A percentile compares a stretch with the other conserved stretches of the same genome.
Conservation (phyloP, 2,329 filamentous ascomycete genomes). For the Trichoderma koningii region DNA sequence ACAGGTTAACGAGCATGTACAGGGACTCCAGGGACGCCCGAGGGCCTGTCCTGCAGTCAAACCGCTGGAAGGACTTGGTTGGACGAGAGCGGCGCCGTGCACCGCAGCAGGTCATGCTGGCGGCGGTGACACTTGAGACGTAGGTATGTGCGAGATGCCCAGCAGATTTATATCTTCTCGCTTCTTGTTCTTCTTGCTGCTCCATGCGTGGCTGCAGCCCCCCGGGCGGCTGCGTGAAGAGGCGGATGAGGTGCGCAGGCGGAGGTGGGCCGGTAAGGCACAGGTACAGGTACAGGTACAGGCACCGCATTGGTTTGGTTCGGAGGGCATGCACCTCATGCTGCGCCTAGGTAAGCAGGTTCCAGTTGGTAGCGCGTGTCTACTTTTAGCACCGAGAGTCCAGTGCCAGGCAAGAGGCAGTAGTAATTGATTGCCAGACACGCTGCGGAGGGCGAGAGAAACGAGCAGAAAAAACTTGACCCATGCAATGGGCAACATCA, state of each 20-base stretch:
- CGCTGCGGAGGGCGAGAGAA: no score
- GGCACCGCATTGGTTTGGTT: neutral
- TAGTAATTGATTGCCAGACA: slow-evolving; percentile 4
- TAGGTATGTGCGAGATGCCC: no score
- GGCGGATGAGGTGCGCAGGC: slow-evolving; percentile 4
- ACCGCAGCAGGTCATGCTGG: neutral
- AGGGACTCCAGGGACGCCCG: slow-evolving; percentile 10
- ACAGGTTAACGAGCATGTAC: neutral
- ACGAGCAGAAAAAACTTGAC: neutral
- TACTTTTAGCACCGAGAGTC: slow-evolving; percentile 16
- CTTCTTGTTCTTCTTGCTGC: neutral
- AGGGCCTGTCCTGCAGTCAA: slow-evolving; percentile 8
- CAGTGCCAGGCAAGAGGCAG: neutral
- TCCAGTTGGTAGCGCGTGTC: neutral
- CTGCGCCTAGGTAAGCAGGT: no score
- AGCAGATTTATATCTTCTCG: neutral
- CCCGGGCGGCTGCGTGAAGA: slow-evolving; percentile 18
- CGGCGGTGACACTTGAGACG: neutral
- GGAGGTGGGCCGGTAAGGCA: neutral
- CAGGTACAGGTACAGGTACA: neutral
- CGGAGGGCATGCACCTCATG: no score
- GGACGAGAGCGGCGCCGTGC: slow-evolving; percentile 7
- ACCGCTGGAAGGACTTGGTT: slow-evolving; percentile 5
- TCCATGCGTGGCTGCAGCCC: neutral
- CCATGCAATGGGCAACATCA: no score